Percentiles rank a stretch among this genome's conserved stretches.
Conservation (phyloP, 495 filamentous ascomycete species). For the Lentithecium fluviatile region DNA sequence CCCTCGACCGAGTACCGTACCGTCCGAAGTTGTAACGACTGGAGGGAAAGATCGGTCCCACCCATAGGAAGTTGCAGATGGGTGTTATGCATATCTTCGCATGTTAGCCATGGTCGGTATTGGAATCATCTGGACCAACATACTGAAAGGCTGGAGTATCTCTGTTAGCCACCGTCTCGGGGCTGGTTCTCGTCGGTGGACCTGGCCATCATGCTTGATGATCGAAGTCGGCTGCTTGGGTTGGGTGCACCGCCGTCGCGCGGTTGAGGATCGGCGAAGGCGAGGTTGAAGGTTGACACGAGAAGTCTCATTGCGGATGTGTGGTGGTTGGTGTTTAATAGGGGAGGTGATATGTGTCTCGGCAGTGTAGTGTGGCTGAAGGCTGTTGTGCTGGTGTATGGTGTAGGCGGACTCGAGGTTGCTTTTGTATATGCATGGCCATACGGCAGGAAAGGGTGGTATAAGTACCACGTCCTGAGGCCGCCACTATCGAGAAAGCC, state of each 20-base stretch:
- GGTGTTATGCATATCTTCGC: constrained; percentile 1
- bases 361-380: constrained; percentile 13
- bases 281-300: neutral
- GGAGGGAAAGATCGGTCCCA: constrained; percentile 7
- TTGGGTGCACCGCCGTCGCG: constrained; percentile 26
- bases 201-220: constrained; percentile 7
- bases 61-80: constrained; percentile 14
- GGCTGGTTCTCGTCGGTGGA: constrained; percentile 13
- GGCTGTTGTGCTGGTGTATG: neutral
- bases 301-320: constrained; percentile 12
- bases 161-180: constrained; percentile 27
- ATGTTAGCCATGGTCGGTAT: constrained; percentile 1
- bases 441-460: neutral
- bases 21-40: neutral
- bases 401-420: constrained; percentile 14
- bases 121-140: neutral
- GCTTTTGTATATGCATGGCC: neutral
- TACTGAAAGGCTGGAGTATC: neutral
- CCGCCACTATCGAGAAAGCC: constrained; percentile 19
- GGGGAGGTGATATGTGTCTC: neutral
- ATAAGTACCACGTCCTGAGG: constrained; percentile 15
- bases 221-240: neutral
- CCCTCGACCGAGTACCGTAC: neutral
- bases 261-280: constrained; percentile 15
- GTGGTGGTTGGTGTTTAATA: neutral